phyloP scores from a whole-genome alignment of 148 eudicot genomes.

The Chenopodium formosanum region DNA sequence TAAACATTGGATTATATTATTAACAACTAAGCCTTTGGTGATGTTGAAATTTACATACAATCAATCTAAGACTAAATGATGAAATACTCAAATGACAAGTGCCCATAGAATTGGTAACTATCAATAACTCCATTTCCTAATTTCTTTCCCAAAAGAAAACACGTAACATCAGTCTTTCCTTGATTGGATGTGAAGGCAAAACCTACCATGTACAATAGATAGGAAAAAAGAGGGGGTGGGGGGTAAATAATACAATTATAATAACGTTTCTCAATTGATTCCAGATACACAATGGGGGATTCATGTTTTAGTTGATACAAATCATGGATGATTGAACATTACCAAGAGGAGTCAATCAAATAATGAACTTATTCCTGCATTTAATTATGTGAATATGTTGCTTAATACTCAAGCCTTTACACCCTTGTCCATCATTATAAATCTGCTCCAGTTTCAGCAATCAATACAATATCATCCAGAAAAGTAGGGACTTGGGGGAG shows the following conservation, averaged over 20 bases:
- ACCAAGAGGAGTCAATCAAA: not conserved
- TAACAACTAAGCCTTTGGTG: not conserved
- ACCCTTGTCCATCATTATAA: conserved; percentile 5
- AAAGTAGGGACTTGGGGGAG: not conserved
- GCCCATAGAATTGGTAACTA: not conserved
- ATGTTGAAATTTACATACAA: not conserved
- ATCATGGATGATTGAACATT: not conserved
- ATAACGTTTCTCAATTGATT: not conserved
- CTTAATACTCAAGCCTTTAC: not conserved
- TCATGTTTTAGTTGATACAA: not conserved
- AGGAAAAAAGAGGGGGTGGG: not conserved
- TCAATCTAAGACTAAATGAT: not conserved
- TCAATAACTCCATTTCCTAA: too few relatives aligned
- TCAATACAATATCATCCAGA: not conserved
- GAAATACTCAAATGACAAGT: not conserved
- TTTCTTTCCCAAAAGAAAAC: too few relatives aligned
- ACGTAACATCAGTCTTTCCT: not conserved
- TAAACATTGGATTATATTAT: not conserved
- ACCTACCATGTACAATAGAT: not conserved
- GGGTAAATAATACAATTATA: not conserved
- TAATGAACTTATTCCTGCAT: conserved; percentile 2
- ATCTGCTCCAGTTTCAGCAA: not conserved
- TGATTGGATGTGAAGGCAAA: not conserved
- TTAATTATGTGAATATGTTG: not conserved
- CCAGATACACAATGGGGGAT: not conserved